phyloP scores from a whole-genome alignment of 1,139 yeast species.

The Blastobotrys illinoisensis region DNA sequence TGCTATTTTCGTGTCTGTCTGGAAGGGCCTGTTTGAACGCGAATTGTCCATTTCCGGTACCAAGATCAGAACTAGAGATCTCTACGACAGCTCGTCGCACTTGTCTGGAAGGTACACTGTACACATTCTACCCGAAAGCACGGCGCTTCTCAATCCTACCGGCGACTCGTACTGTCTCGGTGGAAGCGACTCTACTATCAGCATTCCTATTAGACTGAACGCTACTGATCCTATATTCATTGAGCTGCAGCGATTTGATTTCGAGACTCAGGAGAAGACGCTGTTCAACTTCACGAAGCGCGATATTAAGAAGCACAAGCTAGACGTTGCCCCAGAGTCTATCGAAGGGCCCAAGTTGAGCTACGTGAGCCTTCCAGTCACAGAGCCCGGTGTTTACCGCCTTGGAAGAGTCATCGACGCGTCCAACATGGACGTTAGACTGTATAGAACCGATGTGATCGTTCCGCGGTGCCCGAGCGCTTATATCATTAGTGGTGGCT shows the following conservation, averaged over 20 bases:
- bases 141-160: constrained; percentile 78
- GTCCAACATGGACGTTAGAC: constrained; percentile 57
- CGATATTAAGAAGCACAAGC: constrained; percentile 41
- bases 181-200: constrained; percentile 33
- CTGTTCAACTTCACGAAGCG: constrained; percentile 51
- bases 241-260: constrained; percentile 58
- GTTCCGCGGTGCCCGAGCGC: constrained; percentile 79
- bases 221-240: constrained; percentile 70
- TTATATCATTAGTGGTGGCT: constrained; percentile 33
- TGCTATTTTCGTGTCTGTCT: constrained; percentile 41
- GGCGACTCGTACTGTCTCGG: constrained; percentile 55
- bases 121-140: constrained; percentile 85
- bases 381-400: constrained; percentile 67
- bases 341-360: constrained; percentile 29
- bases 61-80: constrained; percentile 36
- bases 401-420: constrained; percentile 61
- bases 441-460: constrained; percentile 57
- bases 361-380: constrained; percentile 54
- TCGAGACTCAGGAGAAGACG: constrained; percentile 47
- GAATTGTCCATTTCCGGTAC: constrained; percentile 68
- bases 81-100: constrained; percentile 62
- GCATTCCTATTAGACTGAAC: constrained; percentile 73
- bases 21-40: constrained; percentile 47
- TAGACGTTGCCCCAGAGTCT: constrained; percentile 36
- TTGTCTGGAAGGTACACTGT: constrained; percentile 83